Conservation (phyloP, 108 stramenopile species). For the Discostella stelligeroides region DNA sequence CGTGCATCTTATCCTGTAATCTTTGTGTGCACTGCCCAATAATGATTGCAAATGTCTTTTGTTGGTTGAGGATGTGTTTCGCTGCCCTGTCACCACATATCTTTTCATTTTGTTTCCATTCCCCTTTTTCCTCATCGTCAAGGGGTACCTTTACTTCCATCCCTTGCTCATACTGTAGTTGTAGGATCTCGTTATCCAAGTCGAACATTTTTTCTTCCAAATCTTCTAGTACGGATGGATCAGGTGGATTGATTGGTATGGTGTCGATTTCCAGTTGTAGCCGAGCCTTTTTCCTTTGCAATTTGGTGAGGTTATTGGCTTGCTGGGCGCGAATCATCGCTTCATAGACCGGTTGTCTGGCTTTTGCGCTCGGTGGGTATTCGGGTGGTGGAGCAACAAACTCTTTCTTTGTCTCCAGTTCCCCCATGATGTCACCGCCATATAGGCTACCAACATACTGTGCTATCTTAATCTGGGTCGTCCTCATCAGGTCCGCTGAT, state of each 20-base stretch:
- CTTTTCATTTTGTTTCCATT: constrained; percentile 1
- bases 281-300: constrained; percentile 8
- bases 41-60: constrained; percentile 17
- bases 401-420: constrained; percentile 26
- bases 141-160: constrained; percentile 2
- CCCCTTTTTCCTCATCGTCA: constrained; percentile 8
- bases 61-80: constrained; percentile 15
- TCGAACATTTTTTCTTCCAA: constrained; percentile 17
- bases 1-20: constrained; percentile 7
- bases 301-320: constrained; percentile 12
- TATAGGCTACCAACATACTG: constrained; percentile 18
- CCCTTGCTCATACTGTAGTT: neutral
- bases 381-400: constrained; percentile 16
- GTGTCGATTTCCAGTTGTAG: neutral
- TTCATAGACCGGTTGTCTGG: constrained; percentile 11
- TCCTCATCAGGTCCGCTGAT: constrained; percentile 17
- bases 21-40: constrained; percentile 8
- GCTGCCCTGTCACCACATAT: neutral
- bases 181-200: constrained; percentile 10
- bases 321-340: constrained; percentile 15
- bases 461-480: constrained; percentile 24
- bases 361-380: constrained; percentile 9
- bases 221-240: neutral
- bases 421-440: constrained; percentile 26
- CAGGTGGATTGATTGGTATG: neutral